Base-by-base conservation (phyloP, 176 grass and related monocot genomes). In the Carex kokanica region DNA sequence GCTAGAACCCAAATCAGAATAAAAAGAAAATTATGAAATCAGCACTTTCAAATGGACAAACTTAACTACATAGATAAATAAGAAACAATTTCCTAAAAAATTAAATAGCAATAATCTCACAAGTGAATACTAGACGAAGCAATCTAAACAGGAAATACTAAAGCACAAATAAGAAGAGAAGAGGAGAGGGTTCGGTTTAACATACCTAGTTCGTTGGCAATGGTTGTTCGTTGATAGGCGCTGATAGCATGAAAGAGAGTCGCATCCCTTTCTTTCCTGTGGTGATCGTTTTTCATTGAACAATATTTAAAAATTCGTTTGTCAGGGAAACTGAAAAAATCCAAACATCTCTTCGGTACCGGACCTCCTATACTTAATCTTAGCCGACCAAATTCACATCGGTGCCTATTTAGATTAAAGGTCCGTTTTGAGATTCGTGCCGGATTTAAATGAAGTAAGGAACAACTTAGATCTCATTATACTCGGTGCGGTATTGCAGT, bases 191-290 rank as follows among this genome's bases (percentile, higher is more conserved):
- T 10, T 63, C 2, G 58, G 78, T 81, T 59, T 63, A 81, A 43
- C 78, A 81, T 81, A 81, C 78, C 69, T 77, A 77, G 49, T 1
- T 54, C 51, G 71, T 74, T 74, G 43, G 71, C 71, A 23, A 74
- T 74, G 47, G 47, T 9, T 52, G 45, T 74, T 53, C 1, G 73
- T 77, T 77, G 34, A 61, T 45, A 81, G 32, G 59, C 78, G 20
- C 57, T 1, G 17, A 1, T 61, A 9, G 55, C 58, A 40, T 36
- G 56, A 80, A 63, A 81, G 49, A 16, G 36, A 49, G 13, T 43
- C 9, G 41, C 43, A 15, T 52, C 8, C 41, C 43, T 59, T 59
- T 14, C 45, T 7, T 13, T 74, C 8, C 36, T 70, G 66, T 12
- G 20, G 23, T 13, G 69, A 73, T 25, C 72, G 17, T 23, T 53